phyloP scores from a whole-genome alignment of 192 early-diverging fungal species.

The Coemansia sp. region DNA sequence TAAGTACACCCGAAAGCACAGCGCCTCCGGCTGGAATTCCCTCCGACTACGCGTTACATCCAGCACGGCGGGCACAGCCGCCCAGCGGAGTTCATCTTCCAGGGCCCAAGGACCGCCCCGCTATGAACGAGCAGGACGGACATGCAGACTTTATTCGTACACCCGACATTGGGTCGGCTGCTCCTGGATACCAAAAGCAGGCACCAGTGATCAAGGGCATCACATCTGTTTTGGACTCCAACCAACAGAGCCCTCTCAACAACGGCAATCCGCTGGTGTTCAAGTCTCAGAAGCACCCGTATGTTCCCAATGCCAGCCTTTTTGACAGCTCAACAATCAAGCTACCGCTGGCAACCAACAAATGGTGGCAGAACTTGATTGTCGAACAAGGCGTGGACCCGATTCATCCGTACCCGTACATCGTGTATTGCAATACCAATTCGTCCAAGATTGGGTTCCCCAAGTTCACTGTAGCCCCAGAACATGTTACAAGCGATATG shows the following conservation, averaged over 20 bases:
- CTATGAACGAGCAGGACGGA: constrained; percentile 24
- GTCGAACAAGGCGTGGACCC: constrained; percentile 38
- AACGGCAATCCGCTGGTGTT: constrained; percentile 12
- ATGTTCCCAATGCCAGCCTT: constrained; percentile 32
- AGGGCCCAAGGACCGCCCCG: constrained; percentile 25
- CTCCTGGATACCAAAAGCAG: constrained; percentile 26
- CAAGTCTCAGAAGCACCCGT: constrained; percentile 10
- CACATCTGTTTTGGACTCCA: constrained; percentile 30
- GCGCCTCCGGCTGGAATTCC: constrained; percentile 29
- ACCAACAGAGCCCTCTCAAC: constrained; percentile 40
- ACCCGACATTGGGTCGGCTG: constrained; percentile 1
- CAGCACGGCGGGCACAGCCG: constrained; percentile 31
- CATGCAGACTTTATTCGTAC: constrained; percentile 18
- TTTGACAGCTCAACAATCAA: constrained; percentile 18
- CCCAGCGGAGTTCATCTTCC: constrained; percentile 43
- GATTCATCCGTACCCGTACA: constrained; percentile 53
- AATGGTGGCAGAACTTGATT: constrained; percentile 56
- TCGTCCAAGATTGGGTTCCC: constrained; percentile 40
- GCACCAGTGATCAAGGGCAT: constrained; percentile 26
- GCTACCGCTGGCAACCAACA: constrained; percentile 48
- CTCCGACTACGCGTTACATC: constrained; percentile 5
- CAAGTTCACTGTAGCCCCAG: constrained; percentile 12
- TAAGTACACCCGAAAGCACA: constrained; percentile 25
- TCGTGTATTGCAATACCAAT: constrained; percentile 31
- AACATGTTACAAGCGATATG: constrained; percentile 26